Evolutionary conservation across 1,284 basidiomycete genomes (phyloP).

Genomic region (Coniophora puteana): DNA sequence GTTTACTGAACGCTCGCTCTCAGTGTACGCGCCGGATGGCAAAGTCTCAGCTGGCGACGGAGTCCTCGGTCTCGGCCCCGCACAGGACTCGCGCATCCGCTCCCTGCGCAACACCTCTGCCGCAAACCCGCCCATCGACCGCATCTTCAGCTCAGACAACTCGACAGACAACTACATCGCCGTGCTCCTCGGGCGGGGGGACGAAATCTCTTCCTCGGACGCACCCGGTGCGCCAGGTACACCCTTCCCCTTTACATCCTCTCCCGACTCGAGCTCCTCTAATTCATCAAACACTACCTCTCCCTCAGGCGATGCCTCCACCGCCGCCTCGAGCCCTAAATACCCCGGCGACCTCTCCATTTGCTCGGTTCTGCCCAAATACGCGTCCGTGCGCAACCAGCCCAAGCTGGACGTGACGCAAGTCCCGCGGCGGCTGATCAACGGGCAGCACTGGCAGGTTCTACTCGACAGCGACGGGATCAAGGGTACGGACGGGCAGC

Average conservation of each 20-base stretch:
- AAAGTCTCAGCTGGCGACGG: constrained; percentile 32
- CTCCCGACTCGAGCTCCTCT: too few species aligned
- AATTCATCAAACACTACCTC: too few species aligned
- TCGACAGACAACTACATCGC: constrained; percentile 56
- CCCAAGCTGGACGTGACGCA: constrained; percentile 40
- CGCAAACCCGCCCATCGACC: constrained; percentile 53
- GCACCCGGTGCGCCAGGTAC: constrained; percentile 34
- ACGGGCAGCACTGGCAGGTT: constrained; percentile 56
- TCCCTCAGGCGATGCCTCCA: too few species aligned
- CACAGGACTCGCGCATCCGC: constrained; percentile 31
- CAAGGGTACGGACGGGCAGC: constrained; percentile 44
- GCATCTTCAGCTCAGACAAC: constrained; percentile 60
- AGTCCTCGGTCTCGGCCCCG: constrained; percentile 52
- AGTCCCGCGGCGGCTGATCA: too few species aligned
- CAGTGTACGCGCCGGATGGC: constrained; percentile 22
- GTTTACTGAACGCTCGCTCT: constrained; percentile 1
- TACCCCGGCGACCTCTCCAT: constrained; percentile 47
- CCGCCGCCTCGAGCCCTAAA: too few species aligned
- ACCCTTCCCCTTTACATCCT: too few species aligned
- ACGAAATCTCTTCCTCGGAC: too few species aligned
- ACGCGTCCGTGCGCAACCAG: constrained; percentile 35
- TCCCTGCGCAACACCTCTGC: constrained; percentile 17
- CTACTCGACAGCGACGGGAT: constrained; percentile 47
- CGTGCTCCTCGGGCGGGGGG: constrained; percentile 49
- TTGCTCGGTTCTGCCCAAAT: constrained; percentile 41